Conservation (phyloP, 2,329 filamentous ascomycete genomes). For the Cladosporium sp. region DNA sequence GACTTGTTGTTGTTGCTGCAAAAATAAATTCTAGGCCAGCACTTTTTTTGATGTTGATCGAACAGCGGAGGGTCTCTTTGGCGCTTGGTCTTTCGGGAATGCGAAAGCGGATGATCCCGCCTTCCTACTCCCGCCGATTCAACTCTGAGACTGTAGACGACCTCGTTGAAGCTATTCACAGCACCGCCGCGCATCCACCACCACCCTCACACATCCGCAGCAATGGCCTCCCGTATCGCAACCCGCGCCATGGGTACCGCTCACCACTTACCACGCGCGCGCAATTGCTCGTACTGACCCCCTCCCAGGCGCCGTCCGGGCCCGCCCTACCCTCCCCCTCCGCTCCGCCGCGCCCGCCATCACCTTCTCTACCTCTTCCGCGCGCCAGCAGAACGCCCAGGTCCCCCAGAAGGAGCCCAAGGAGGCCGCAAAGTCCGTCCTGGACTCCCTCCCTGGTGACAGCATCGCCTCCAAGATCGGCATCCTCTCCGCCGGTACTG, state of each 20-base stretch:
- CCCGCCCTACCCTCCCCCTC: slow-evolving; percentile 74
- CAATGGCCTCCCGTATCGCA: slow-evolving; percentile 97
- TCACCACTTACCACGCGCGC: neutral
- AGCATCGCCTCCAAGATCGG: slow-evolving; percentile 93
- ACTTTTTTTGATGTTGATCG: neutral
- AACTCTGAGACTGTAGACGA: neutral
- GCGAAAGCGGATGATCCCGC: too few species aligned
- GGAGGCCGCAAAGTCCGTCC: slow-evolving; percentile 93
- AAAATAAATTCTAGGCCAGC: neutral
- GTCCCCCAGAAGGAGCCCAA: slow-evolving; percentile 86
- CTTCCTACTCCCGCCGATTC: too few species aligned
- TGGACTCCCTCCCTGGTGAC: slow-evolving; percentile 90
- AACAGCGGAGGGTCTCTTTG: too few species aligned
- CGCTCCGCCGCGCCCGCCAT: slow-evolving; percentile 72
- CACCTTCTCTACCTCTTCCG: slow-evolving; percentile 64
- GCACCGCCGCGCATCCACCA: slow-evolving; percentile 38
- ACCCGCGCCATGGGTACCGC: slow-evolving; percentile 90
- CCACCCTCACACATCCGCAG: slow-evolving; percentile 60
- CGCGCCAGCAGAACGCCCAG: slow-evolving; percentile 57
- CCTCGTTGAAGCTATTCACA: slow-evolving; percentile 7
- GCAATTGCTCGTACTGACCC: slow-evolving; percentile 32
- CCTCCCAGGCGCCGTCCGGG: slow-evolving; percentile 68
- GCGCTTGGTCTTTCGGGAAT: too few species aligned
- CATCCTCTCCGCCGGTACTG: slow-evolving; percentile 89
- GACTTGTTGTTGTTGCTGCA: neutral